A percentile compares a stretch with the other conserved stretches of the same genome.
phyloP scores from a whole-genome alignment of 208 protist species.

The Acanthamoeba castellanii region DNA sequence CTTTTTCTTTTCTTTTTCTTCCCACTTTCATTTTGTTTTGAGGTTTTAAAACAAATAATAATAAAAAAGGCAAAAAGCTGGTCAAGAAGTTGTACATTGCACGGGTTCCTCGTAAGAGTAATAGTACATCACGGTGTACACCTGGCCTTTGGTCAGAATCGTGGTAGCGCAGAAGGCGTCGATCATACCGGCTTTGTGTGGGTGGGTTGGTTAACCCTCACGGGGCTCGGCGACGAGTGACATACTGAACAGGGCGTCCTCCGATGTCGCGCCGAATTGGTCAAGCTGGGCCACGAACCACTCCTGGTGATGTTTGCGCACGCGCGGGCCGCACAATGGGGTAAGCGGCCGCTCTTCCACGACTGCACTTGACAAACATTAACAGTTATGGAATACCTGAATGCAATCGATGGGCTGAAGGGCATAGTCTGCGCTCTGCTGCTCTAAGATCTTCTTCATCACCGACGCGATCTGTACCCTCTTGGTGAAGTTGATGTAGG shows the following conservation, averaged over 20 bases:
- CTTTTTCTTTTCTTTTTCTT: background rate
- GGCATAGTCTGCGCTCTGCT: slow-evolving; percentile 42
- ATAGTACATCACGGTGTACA: too few species aligned
- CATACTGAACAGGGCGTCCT: slow-evolving; percentile 43
- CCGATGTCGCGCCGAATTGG: background rate
- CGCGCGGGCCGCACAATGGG: too few species aligned
- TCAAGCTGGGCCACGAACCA: slow-evolving; percentile 61
- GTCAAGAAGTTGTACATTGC: too few species aligned
- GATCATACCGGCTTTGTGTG: too few species aligned
- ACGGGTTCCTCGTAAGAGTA: too few species aligned
- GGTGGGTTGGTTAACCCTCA: background rate
- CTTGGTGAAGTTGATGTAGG: slow-evolving; percentile 61
- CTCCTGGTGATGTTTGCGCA: background rate
- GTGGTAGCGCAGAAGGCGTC: too few species aligned
- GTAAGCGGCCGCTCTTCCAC: background rate
- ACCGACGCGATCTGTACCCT: slow-evolving; percentile 35
- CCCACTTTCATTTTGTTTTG: background rate
- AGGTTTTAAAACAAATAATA: too few species aligned
- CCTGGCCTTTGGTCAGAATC: too few species aligned
- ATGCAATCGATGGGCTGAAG: slow-evolving; percentile 15
- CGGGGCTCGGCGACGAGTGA: slow-evolving; percentile 47
- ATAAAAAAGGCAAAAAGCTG: too few species aligned
- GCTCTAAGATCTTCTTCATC: slow-evolving; percentile 59
- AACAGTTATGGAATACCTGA: background rate
- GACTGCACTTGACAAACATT: background rate